Base-by-base conservation (phyloP, 176 grass and related monocot genomes). In the Saccharum officinarum region DNA sequence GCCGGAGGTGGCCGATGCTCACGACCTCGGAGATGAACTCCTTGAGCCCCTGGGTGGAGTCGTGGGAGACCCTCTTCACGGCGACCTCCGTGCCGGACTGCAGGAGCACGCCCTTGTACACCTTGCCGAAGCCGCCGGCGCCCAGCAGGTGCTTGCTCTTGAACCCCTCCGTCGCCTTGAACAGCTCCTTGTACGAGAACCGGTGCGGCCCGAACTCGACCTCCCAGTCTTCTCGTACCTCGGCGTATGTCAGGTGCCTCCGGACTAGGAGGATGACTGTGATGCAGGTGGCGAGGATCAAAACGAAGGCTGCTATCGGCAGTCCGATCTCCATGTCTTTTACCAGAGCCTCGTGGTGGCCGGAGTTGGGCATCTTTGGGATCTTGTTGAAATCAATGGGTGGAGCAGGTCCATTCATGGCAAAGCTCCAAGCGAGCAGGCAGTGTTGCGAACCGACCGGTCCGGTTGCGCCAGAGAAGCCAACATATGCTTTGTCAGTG, bases 11-110 rank as follows among this genome's bases (percentile, higher is more conserved):
- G 18, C 83, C 83, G 14, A 85, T 85, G 64, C 83, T 85, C 1
- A 85, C 50, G 1, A 85, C 38, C 65, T 85, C 83, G 5, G 75
- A 28, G 4, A 85, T 85, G 75, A 85, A 79, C 65, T 85, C 83
- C 18, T 0, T 85, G 0, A 78, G 69, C 17, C 83, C 83, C 7
- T 85, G 75, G 17, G 45, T 71, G 0, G 65, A 78, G 2, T 85
- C 50, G 22, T 85, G 83, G 3, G 83, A 79, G 25, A 79, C 65
- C 26, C 52, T 69, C 49, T 85, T 85, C 2, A 85, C 64, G 0
- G 83, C 75, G 9, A 85, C 75, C 38, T 70, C 83, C 0, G 12
- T 59, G 8, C 70, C 78, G 0, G 75, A 85, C 31, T 7, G 47
- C 0, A 1, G 38, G 8, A 85, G 75, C 4, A 79, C 83, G 8